Evolutionary conservation across 1,139 yeast genomes (phyloP).

Genomic region (Keqinozyma sinolaborantium): DNA sequence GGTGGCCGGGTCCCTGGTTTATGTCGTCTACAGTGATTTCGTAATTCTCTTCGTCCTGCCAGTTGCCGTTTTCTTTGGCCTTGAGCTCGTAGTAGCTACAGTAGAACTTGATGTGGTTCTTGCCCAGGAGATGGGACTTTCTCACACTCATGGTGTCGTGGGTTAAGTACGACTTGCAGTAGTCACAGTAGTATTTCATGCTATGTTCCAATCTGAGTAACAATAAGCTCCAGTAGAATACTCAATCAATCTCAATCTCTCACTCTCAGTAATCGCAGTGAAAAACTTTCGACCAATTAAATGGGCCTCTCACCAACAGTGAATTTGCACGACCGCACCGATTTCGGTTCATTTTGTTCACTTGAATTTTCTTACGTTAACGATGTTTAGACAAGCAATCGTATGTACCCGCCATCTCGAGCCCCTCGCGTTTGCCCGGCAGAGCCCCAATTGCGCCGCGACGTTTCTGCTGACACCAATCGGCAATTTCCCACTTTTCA

Average conservation of each 20-base stretch:
- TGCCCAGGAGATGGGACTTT: slow-evolving; percentile 77
- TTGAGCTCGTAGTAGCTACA: slow-evolving; percentile 71
- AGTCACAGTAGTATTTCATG: slow-evolving; percentile 72
- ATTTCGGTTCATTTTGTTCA: slow-evolving; percentile 13
- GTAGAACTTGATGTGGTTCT: slow-evolving; percentile 70
- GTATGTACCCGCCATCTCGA: too few species aligned
- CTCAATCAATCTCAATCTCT: slow-evolving; percentile 20
- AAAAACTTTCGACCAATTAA: slow-evolving; percentile 7
- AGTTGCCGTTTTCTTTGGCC: slow-evolving; percentile 49
- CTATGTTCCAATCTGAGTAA: too few species aligned
- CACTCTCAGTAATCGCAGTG: background rate
- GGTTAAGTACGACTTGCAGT: slow-evolving; percentile 80
- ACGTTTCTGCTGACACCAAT: background rate
- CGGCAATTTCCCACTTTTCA: background rate
- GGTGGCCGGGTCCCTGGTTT: slow-evolving; percentile 44
- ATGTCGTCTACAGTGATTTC: slow-evolving; percentile 36
- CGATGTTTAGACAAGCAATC: slow-evolving; percentile 39
- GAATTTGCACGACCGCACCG: slow-evolving; percentile 14
- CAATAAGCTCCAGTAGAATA: too few species aligned
- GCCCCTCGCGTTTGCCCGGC: too few species aligned
- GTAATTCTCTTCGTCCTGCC: slow-evolving; percentile 31
- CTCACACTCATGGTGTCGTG: slow-evolving; percentile 89
- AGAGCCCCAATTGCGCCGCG: too few species aligned
- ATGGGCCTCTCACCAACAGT: slow-evolving; percentile 1
- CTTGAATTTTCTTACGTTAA: slow-evolving; percentile 8